Base-by-base conservation (phyloP, 345 rosid genomes). In the Eucalyptus viminalis region DNA sequence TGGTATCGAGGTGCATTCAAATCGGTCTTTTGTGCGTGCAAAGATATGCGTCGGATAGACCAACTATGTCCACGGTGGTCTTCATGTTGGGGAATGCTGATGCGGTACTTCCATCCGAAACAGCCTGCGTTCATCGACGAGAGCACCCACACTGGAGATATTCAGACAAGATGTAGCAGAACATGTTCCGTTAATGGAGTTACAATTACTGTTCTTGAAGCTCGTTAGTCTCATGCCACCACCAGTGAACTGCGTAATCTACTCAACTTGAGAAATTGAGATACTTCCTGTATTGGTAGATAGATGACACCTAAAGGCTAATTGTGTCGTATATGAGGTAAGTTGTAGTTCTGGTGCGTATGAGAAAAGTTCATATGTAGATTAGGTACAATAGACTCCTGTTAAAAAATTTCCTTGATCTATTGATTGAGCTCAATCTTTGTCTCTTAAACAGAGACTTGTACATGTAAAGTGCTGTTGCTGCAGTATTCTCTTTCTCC, bases 1-100 rank as follows among this genome's bases (percentile, higher is more conserved):
- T 65, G 37, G 31, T 53, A 67, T 24, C 47, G 40, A 58, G 90
- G 12, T 90, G 89, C 60, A 89, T 87, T 37, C 90, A 90, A 62
- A 92, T 95, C 9, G 98, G 95, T 86, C 92, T 97, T 17, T 85
- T 97, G 90, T 95, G 14, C 88, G 49, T 34, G 67, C 67, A 60
- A 25, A 60, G 67, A 60, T 27, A 11, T 60, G 15, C 67, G 5
- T 27, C 67, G 15, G 67, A 60, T 27, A 60, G 67, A 60, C 67
- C 67, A 60, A 60, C 49, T 19, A 49, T 67, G 72, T 90, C 45
- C 90, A 12, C 87, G 9, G 87, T 49, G 15, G 69, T 88, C 24
- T 80, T 80, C 29, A 88, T 90, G 91, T 49, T 90, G 50, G 86
- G 88, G 53, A 90, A 65, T 54, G 89, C 88, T 25, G 86, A 50